These are phyloP conservation scores for Corrigiola litoralis DNA, from an alignment of 179 eudicot genomes.

Conservation along the genomic window DNA sequence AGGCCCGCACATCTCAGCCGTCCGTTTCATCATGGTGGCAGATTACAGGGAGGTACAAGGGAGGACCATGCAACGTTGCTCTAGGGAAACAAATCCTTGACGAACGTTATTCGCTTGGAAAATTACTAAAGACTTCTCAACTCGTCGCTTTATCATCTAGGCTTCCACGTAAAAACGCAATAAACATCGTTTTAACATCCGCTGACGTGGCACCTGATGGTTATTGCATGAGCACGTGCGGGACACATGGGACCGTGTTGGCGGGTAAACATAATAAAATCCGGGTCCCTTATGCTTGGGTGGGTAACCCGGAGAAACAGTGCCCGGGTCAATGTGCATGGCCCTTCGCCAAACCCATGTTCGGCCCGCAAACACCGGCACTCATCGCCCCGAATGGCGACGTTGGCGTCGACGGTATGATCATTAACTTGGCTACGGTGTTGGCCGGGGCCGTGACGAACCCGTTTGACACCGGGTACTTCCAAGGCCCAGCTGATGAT, in stretches of 20 bases:
- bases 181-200: conserved; percentile 33
- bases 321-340: conserved; percentile 45
- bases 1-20: conserved; percentile 11
- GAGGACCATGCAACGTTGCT: conserved; percentile 13
- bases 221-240: conserved; percentile 38
- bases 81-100: conserved; percentile 27
- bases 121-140: conserved; percentile 12
- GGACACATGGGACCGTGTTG: conserved; percentile 21
- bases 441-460: conserved; percentile 37
- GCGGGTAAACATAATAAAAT: conserved; percentile 22
- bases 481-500: conserved; percentile 32
- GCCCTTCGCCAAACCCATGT: conserved; percentile 36
- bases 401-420: conserved; percentile 38
- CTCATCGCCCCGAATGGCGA: conserved; percentile 32
- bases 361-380: conserved; percentile 34
- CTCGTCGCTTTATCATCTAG: conserved; percentile 23
- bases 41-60: conserved; percentile 15
- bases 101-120: conserved; percentile 26
- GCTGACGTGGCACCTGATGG: conserved; percentile 27
- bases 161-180: conserved; percentile 13
- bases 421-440: conserved; percentile 32
- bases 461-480: conserved; percentile 35
- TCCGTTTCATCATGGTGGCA: conserved; percentile 43
- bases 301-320: conserved; percentile 36
- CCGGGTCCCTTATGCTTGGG: conserved; percentile 33